Conservation (phyloP, 768 basidiomycete genomes). For the Rickenella mellea region DNA sequence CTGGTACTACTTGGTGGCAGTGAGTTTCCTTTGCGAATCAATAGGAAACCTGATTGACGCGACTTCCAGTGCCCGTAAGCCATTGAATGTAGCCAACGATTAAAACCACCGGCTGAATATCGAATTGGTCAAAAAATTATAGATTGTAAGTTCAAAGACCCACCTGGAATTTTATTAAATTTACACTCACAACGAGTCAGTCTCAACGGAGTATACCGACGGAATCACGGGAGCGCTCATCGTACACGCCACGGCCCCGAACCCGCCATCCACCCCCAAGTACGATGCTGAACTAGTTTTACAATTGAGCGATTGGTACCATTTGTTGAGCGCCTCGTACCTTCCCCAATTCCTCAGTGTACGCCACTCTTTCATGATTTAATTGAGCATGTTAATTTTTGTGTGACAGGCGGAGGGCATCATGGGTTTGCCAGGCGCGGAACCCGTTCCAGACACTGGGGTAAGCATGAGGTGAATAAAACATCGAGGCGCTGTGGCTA, state of each 20-base stretch:
- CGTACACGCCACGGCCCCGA: conserved; percentile 29
- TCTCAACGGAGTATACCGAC: conserved; percentile 32
- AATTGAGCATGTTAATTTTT: neutral
- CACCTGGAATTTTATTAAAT: too few species aligned
- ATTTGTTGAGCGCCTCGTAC: conserved; percentile 16
- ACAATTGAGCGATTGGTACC: conserved; percentile 22
- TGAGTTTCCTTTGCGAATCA: too few species aligned
- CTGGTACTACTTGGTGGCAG: conserved; percentile 43
- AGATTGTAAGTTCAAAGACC: conserved; percentile 17
- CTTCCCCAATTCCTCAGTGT: conserved; percentile 17
- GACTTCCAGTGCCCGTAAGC: conserved; percentile 17
- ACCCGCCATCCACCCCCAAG: conserved; percentile 19
- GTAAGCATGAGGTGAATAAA: conserved; percentile 6
- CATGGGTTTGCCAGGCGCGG: conserved; percentile 20
- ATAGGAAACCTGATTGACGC: too few species aligned
- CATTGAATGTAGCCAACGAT: too few species aligned
- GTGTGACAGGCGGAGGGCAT: conserved; percentile 17
- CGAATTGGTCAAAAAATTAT: neutral
- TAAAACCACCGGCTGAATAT: too few species aligned
- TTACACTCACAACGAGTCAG: conserved; percentile 6
- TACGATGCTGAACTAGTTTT: conserved; percentile 33
- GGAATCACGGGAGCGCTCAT: conserved; percentile 40
- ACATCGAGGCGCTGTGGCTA: neutral
- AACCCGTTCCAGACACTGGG: conserved; percentile 24
- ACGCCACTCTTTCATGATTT: too few species aligned